Conservation (phyloP, 345 rosid genomes). For the rapeseed (Brassica napus) region DNA sequence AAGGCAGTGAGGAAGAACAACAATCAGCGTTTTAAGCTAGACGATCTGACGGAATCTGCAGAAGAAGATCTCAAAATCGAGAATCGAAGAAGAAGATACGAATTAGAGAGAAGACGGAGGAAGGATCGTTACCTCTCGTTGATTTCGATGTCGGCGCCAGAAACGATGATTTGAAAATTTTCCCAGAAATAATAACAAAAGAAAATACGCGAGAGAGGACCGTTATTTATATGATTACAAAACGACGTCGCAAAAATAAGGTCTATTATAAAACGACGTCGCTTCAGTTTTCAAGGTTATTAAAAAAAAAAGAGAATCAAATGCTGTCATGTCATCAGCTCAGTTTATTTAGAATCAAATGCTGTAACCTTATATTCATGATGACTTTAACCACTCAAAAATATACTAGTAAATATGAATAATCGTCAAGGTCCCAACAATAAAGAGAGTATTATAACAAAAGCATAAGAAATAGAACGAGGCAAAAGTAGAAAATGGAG, state of each 20-base stretch:
- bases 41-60: constrained; percentile 9
- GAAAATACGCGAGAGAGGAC: not conserved
- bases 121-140: constrained; percentile 23
- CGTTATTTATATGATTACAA: not conserved
- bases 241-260: not conserved
- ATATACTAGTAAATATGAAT: constrained; percentile 33
- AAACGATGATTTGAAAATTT: constrained; percentile 24
- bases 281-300: not conserved
- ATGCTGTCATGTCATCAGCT: not conserved
- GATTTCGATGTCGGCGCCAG: constrained; percentile 39
- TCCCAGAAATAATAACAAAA: constrained; percentile 1
- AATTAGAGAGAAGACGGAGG: constrained; percentile 12
- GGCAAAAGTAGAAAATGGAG: not conserved
- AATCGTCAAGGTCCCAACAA: constrained; percentile 21
- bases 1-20: constrained; percentile 12
- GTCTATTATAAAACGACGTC: not conserved
- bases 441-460: no score
- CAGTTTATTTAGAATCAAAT: not conserved
- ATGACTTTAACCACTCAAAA: not conserved
- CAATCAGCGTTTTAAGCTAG: constrained; percentile 5
- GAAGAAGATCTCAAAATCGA: not conserved
- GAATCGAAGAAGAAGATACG: constrained; percentile 2
- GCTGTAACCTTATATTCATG: constrained; percentile 9
- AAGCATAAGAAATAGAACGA: not conserved
- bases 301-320: not conserved